Percentiles rank a stretch among this genome's conserved stretches.
Evolutionary conservation across 1,284 basidiomycete genomes (phyloP).

Genomic region (Leccinum pachyderme): DNA sequence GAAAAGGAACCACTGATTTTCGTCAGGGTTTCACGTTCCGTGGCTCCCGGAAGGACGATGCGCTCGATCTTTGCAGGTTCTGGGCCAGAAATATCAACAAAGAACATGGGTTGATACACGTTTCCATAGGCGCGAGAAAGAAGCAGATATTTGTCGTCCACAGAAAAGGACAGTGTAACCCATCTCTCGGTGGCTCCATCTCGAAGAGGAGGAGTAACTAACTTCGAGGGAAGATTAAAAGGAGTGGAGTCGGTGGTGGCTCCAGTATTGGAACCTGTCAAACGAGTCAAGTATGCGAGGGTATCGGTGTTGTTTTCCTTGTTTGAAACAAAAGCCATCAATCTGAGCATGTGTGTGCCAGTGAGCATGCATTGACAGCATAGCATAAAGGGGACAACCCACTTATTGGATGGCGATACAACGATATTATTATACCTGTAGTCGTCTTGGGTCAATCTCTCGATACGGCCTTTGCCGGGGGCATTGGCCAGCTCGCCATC

Average conservation of each 20-base stretch:
- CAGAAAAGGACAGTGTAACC: constrained; percentile 29
- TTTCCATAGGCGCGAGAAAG: constrained; percentile 29
- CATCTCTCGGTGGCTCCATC: constrained; percentile 32
- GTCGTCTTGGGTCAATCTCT: constrained; percentile 38
- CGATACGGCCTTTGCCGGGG: constrained; percentile 38
- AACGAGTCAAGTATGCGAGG: constrained; percentile 31
- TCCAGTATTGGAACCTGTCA: constrained; percentile 31
- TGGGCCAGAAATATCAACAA: constrained; percentile 34
- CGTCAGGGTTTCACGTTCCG: constrained; percentile 29
- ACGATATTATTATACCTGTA: constrained; percentile 28
- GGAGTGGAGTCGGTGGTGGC: constrained; percentile 21
- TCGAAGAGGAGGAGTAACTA: constrained; percentile 31
- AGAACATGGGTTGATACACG: constrained; percentile 29
- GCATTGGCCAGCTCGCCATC: constrained; percentile 36
- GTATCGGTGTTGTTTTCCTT: constrained; percentile 38
- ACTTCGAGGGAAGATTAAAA: constrained; percentile 30
- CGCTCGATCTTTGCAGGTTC: constrained; percentile 24
- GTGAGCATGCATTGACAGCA: constrained; percentile 2
- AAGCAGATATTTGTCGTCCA: constrained; percentile 36
- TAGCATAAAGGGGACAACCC: not conserved
- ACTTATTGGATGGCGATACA: constrained; percentile 37
- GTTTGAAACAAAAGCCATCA: constrained; percentile 37
- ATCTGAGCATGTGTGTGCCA: constrained; percentile 14
- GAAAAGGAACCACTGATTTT: constrained; percentile 28
- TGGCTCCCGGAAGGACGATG: constrained; percentile 32